Evolutionary conservation across 164 flowering plant genomes (phyloP), one percentile per base, ranked within the genome.

Genomic region (Saururus chinensis): DNA sequence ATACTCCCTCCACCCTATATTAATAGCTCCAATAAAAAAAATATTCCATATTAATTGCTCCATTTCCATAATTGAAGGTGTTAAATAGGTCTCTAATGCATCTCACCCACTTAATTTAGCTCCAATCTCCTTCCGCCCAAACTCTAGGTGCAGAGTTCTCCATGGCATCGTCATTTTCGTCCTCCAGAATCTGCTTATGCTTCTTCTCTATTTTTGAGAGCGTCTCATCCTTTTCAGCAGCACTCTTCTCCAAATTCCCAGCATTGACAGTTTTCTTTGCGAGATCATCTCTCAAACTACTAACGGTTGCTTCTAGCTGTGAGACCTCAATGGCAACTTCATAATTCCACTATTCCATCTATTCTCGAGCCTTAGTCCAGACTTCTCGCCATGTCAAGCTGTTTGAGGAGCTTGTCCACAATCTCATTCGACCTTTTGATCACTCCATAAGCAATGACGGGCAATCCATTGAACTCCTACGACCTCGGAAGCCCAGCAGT

Each of bases 321-420:
- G 96, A 92, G 73, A 92, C 96, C 73, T 92, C 96, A 69, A 92
- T 92, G 24, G 96, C 98, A 68, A 92, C 87, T 72, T 86, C 96
- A 72, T 87, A 92, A 76, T 88, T 89, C 66, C 96, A 71, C 64
- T 87, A 96, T 45, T 92, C 98, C 73, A 89, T 82, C 82, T 77
- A 83, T 56, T 81, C 96, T 7, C 96, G 75, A 19, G 82, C 86
- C 37, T 86, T 88, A 64, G 89, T 80, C 95, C 82, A 10, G 85
- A 74, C 75, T 89, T 89, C 1, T 52, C 0, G 82, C 73, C 26
- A 66, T 55, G 26, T 89, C 95, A 56, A 81, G 63, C 85, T 89
- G 96, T 63, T 66, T 81, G 45, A 92, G 53, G 52, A 92, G 78
- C 70, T 89, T 96, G 56, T 87, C 98, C 13, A 87, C 93, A 59